Evolutionary conservation across 352 stramenopile genomes (phyloP), one percentile per base, ranked within the genome.

Genomic region (Phytophthora capsici): DNA sequence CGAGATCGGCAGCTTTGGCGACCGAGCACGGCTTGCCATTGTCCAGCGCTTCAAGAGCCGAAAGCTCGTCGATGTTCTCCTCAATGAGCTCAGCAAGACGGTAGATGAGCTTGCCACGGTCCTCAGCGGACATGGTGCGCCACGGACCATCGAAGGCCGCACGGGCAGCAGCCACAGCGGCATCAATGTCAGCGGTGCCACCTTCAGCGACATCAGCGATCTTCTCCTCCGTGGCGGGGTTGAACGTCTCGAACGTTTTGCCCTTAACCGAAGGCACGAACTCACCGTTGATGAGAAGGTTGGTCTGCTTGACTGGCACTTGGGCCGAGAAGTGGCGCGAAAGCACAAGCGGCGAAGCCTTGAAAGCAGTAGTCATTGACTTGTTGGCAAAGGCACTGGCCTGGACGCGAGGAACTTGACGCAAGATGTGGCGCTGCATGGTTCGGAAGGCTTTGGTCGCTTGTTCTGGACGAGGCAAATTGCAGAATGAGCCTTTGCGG

Each of bases 21-120:
- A 98, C 91, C 13, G 75, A 23, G 17, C 88, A 68, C 6, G 96
- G 93, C 66, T 99, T 99, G 32, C 97, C 97, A 57, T 89, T 96
- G 82, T 99, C 97, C 12, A 97, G 60, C 17, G 94, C 96, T 73
- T 99, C 97, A 1, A 99, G 83, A 23, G 68, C 65, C 5, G 68
- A 69, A 0, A 96, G 56, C 60, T 94, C 86, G 57, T 84, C 80
- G 3, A 69, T 72, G 59, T 90, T 82, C 51, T 82, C 28, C 32
- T 82, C 68, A 17, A 89, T 80, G 55, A 88, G 65, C 17, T 88
- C 78, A 0, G 76, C 71, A 4, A 85, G 71, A 23, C 60, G 63
- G 53, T 68, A 66, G 2, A 90, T 70, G 5, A 87, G 52, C 19
- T 56, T 56, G 6, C 76, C 77, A 19, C 75, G 82, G 45, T 76